These are phyloP conservation scores for Dioszegia crocea DNA, from an alignment of 768 basidiomycete species.

Conservation along the genomic window DNA sequence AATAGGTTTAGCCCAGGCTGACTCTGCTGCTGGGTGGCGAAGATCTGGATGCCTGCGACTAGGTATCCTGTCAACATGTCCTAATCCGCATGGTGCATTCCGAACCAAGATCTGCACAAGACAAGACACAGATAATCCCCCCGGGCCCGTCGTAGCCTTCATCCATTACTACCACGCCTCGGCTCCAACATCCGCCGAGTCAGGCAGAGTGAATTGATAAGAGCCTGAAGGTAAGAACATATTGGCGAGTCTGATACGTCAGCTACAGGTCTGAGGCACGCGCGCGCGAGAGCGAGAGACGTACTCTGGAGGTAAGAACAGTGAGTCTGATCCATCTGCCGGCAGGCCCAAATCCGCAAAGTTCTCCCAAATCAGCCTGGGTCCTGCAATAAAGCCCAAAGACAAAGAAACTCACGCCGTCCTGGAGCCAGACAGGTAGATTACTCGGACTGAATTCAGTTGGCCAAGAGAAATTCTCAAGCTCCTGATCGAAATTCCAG, in stretches of 20 bases:
- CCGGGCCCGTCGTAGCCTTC: no score
- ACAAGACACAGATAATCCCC: no score
- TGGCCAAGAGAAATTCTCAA: constrained; percentile 69
- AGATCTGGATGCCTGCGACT: no score
- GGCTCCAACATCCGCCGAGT: constrained; percentile 44
- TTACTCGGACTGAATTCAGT: constrained; percentile 66
- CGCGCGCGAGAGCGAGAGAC: not conserved
- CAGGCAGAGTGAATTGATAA: constrained; percentile 36
- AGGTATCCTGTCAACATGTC: no score
- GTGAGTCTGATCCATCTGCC: constrained; percentile 83
- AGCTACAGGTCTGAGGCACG: not conserved
- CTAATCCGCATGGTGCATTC: no score
- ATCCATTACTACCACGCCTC: constrained; percentile 39
- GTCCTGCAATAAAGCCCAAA: no score
- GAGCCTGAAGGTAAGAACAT: constrained; percentile 44
- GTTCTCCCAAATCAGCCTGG: constrained; percentile 55
- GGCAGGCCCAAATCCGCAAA: constrained; percentile 84
- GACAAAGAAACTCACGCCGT: constrained; percentile 64
- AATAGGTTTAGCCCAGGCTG: no score
- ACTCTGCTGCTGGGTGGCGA: no score
- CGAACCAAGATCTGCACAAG: no score
- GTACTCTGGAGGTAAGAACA: constrained; percentile 60
- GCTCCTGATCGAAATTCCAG: constrained; percentile 63
- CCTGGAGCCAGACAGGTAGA: constrained; percentile 88
- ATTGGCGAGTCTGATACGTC: constrained; percentile 40